Base-by-base conservation (phyloP, 306 rosid species). In the Cicer chorassanicum region DNA sequence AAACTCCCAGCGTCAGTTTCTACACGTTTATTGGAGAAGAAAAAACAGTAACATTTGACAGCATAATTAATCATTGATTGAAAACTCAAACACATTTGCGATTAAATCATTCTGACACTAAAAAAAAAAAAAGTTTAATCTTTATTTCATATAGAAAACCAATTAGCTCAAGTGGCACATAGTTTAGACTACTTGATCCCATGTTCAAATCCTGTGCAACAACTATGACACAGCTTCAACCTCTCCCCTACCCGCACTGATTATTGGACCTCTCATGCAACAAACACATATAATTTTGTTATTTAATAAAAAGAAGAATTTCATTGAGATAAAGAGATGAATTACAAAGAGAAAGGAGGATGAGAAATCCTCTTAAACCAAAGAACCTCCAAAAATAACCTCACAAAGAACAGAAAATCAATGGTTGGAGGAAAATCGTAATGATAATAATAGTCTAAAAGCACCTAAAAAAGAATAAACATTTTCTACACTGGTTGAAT, bases 31-130 rank as follows among this genome's bases (percentile, higher is more conserved):
- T 24, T 44, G 38, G 77, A 64, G 61, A 55, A 63, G 55, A 43
- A 77, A 65, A 43, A 43, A 21, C 65, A 77, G 34, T 53, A 68
- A 76, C 51, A 16, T 76, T 59, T 55, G 60, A 14, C 39, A 44
- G 7, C 39, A 15, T 9, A 56, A 64, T 66, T 50, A 68, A 66
- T 43, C 42, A 49, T 59, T 79, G 81, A 64, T 57, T 24, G 68
- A 55, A 59, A 79, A 75, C 41, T 51, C 21, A 29, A 66, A 72
- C 40, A 45, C 11, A 68, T 3, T 66, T 16, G 54, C 46, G 53
- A 56, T 46, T 42, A 65, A 62, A 80, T 41, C 73, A 75, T 15
- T 49, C 64, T 7, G 39, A 67, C 29, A 16, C 45, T 66, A 36
- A 76, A 73, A 6, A 67, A 73, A 68, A 53, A 57, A n/a, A 48